Percentiles rank a stretch among this genome's conserved stretches.
Evolutionary conservation across 2,329 filamentous ascomycete species (phyloP).

Genomic region (Claviceps sp.): DNA sequence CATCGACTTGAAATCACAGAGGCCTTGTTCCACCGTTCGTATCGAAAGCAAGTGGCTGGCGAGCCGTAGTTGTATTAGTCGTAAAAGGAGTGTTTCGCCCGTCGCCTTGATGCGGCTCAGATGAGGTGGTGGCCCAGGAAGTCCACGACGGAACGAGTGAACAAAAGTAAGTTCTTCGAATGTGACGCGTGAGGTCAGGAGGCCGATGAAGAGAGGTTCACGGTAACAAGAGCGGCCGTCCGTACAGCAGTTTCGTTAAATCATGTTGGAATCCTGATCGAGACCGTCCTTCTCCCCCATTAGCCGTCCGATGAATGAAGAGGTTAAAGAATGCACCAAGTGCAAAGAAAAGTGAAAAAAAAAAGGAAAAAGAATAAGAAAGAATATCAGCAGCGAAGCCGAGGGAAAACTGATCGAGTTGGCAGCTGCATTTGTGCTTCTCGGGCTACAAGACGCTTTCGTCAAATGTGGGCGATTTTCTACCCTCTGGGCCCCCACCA

Average conservation of each 20-base stretch:
- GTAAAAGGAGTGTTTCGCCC: slow-evolving; percentile 1
- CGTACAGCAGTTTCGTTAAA: neutral
- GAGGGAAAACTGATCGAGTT: slow-evolving; percentile 7
- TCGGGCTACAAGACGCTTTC: neutral
- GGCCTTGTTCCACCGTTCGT: neutral
- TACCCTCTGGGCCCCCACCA: neutral
- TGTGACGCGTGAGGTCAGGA: neutral
- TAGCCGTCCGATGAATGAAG: slow-evolving; percentile 2
- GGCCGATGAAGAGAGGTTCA: slow-evolving; percentile 2
- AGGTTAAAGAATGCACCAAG: neutral
- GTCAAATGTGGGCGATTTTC: neutral
- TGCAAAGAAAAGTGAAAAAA: neutral
- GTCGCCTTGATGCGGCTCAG: neutral
- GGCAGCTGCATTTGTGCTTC: slow-evolving; percentile 11
- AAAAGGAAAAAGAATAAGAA: neutral
- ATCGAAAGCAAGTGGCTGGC: neutral
- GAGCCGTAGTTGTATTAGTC: neutral
- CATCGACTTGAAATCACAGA: neutral
- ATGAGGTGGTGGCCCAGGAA: neutral
- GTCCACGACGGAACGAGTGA: neutral
- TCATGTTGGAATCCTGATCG: neutral
- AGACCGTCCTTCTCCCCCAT: neutral
- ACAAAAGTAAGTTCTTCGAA: neutral
- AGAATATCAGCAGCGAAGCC: slow-evolving; percentile 12
- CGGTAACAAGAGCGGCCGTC: neutral